phyloP scores from a whole-genome alignment of 1,284 basidiomycete species.

The Cutaneotrichosporon daszewskae region DNA sequence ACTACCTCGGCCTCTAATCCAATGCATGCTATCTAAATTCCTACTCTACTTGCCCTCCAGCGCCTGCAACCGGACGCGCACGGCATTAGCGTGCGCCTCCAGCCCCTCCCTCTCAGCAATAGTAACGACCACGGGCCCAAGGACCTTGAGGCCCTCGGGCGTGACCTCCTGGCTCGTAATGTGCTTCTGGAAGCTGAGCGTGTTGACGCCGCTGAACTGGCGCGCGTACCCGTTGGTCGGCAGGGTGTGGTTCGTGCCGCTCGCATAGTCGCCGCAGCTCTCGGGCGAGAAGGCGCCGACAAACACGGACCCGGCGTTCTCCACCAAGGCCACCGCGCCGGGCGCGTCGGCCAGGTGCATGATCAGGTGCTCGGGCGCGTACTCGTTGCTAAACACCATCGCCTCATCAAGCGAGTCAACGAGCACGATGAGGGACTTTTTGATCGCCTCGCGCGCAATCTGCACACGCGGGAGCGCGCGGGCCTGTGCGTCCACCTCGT shows the following conservation, averaged over 20 bases:
- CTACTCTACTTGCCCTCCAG: constrained; percentile 7
- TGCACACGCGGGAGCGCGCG: constrained; percentile 77
- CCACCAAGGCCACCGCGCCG: constrained; percentile 60
- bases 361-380: constrained; percentile 95
- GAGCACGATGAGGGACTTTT: constrained; percentile 85
- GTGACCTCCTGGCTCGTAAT: constrained; percentile 95
- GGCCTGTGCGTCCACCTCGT: constrained; percentile 83
- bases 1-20: constrained; percentile 27
- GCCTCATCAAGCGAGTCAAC: constrained; percentile 66
- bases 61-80: constrained; percentile 41
- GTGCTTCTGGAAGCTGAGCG: constrained; percentile 95
- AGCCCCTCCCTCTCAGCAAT: constrained; percentile 93
- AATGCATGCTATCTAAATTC: background rate
- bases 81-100: constrained; percentile 74
- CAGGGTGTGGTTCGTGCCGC: constrained; percentile 95
- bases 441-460: constrained; percentile 84
- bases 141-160: constrained; percentile 62
- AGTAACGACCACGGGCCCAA: constrained; percentile 85
- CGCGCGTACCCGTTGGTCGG: constrained; percentile 93
- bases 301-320: constrained; percentile 95
- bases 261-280: constrained; percentile 92
- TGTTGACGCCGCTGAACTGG: constrained; percentile 97
- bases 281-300: constrained; percentile 87
- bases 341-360: constrained; percentile 72
- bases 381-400: constrained; percentile 87